Base-by-base conservation (phyloP, 495 filamentous ascomycete genomes). In the Penicillium coprophilum region DNA sequence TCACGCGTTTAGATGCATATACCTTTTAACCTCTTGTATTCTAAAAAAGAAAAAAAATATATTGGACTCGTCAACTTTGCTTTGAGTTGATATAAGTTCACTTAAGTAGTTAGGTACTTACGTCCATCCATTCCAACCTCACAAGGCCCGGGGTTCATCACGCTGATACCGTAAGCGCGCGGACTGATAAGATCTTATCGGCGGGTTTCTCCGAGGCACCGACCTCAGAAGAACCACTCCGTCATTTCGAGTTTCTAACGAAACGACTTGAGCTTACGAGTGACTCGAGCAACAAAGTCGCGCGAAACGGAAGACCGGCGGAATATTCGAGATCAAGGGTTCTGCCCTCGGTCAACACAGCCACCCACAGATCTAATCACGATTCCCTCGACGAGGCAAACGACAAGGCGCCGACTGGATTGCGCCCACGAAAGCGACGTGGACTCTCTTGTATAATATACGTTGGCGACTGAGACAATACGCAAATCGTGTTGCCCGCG, bases 131-230 rank as follows among this genome's bases (percentile, higher is more conserved):
- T n/a, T n/a, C n/a, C n/a, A n/a, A n/a, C n/a, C n/a, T n/a, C n/a
- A n/a, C n/a, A n/a, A n/a, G n/a, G n/a, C n/a, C n/a, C n/a, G n/a
- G n/a, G n/a, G n/a, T 28, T 9, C 6, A 13, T 23, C 19, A 19
- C 21, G n/a, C 34, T 17, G 17, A 38, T 8, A 38, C 15, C 15
- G n/a, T 30, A 46, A 46, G 24, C 44, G 44, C 10, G 40, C 46
- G 41, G 10, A 28, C 46, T 36, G 58, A 60, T 60, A 60, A 58
- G 56, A n/a, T n/a, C 59, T 68, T 68, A 68, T 68, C 65, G 59
- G 65, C 62, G 65, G 62, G 65, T 60, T 63, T 57, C 55, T 62
- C 65, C 62, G 64, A 59, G 47, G 27, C 38, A 39, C 38, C 36
- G 49, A 41, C 38, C 43, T 31, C 20, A 39, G 45, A 19, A n/a